Evolutionary conservation across 805 yeast species (phyloP), one percentile per base, ranked within the genome.

Genomic region (Kodamaea restingae): DNA sequence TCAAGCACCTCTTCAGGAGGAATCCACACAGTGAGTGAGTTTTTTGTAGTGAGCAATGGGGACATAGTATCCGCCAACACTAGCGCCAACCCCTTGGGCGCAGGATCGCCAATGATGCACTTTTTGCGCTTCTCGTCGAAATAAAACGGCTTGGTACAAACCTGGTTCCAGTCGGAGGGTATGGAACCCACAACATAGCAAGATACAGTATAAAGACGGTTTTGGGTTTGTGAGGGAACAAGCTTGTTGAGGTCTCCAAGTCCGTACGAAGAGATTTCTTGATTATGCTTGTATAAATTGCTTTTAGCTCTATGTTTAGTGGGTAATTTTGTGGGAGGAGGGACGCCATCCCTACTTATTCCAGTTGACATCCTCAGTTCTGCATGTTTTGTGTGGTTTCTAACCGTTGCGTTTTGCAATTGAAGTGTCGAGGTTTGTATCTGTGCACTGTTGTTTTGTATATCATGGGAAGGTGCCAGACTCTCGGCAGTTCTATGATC

Each of bases 71-170:
- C 59, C 25, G 52, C 36, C 2, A 63, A 21, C 1, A 60, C 25
- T 6, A 65, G 36, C 36, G 60, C 63, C 18, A 65, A 33, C 1
- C 51, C 47, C 25, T 57, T 41, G 12, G 50, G 27, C 4, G 12
- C 25, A 1, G 70, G 70, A 37, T 61, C 67, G 3, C 52, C 15
- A 9, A 43, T 4, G 39, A 22, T 18, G 40, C 22, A 20, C 22
- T 20, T 20, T 20, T 8, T 20, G 7, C 22, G 22, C 22, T 41
- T 15, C 43, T 39, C 8, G 36, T 20, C 22, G 8, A 20, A 20
- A 20, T 11, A 9, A 40, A 54, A 65, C 24, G 48, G 37, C 37
- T 65, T 65, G 14, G 58, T 48, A 43, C 67, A 63, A 1, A 59
- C 34, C 14, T 51, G 53, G 15, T 47, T 35, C 42, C 57, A 50